Conservation (phyloP, 192 early-diverging fungal species). For the Rhizophagus clarus region DNA sequence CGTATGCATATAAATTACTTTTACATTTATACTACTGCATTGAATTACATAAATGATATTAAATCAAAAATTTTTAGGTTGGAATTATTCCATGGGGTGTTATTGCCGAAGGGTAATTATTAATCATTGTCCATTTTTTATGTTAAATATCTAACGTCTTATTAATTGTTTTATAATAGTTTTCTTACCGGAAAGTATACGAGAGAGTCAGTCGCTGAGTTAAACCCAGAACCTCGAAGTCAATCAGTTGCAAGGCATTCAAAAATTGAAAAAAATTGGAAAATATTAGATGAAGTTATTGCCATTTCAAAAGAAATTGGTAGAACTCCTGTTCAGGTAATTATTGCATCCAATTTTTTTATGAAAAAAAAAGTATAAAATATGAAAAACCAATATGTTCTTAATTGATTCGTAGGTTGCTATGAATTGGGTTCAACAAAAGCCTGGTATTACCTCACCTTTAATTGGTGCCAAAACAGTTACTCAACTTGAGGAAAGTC, state of each 20-base stretch:
- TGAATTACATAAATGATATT: not conserved
- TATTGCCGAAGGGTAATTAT: not conserved
- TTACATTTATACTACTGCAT: not conserved
- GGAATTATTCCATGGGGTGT: not conserved
- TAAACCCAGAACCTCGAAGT: slow-evolving; percentile 13
- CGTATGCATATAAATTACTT: not conserved
- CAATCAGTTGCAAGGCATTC: not conserved
- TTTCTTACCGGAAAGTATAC: not conserved
- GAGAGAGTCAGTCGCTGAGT: not conserved
- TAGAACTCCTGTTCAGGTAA: slow-evolving; percentile 41
- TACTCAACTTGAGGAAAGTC: slow-evolving; percentile 38
- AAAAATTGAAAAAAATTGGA: slow-evolving; percentile 40
- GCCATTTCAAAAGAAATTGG: slow-evolving; percentile 45
- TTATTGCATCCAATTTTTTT: not conserved
- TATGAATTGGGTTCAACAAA: slow-evolving; percentile 47
- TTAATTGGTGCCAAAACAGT: slow-evolving; percentile 41
- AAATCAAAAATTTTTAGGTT: not conserved
- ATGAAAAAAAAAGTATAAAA: no score
- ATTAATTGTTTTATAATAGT: not conserved
- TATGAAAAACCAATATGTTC: not conserved
- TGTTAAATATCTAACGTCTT: no score
- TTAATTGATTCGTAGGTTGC: slow-evolving; percentile 33
- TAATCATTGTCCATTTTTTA: no score
- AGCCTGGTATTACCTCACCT: slow-evolving; percentile 45
- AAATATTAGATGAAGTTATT: slow-evolving; percentile 46